These are phyloP conservation scores for Neurospora intermedia DNA, from an alignment of 495 filamentous ascomycete species.

Conservation along the genomic window DNA sequence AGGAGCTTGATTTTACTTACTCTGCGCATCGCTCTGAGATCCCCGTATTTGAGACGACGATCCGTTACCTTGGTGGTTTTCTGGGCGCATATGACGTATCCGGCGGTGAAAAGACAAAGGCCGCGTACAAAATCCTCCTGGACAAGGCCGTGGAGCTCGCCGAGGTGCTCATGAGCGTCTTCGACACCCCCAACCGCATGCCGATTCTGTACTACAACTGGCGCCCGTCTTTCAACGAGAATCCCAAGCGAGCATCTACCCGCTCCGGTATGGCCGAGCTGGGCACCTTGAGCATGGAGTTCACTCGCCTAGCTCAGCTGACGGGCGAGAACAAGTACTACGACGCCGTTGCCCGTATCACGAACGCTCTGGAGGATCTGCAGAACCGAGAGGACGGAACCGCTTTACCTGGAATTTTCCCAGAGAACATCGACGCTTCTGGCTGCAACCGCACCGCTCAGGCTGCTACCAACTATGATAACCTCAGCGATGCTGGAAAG, in stretches of 20 bases:
- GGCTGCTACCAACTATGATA: constrained; percentile 8
- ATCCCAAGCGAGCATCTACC: constrained; percentile 54
- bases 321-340: constrained; percentile 85
- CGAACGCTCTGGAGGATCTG: constrained; percentile 69
- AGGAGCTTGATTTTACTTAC: constrained; percentile 82
- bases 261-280: constrained; percentile 69
- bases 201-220: constrained; percentile 78
- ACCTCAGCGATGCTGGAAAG: constrained; percentile 8
- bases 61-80: constrained; percentile 77
- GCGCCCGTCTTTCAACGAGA: constrained; percentile 55
- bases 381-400: constrained; percentile 54
- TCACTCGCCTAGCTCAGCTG: constrained; percentile 85
- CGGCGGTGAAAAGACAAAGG: constrained; percentile 33
- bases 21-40: constrained; percentile 47
- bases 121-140: constrained; percentile 50
- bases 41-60: constrained; percentile 81
- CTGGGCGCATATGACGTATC: constrained; percentile 77
- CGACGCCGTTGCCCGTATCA: constrained; percentile 88
- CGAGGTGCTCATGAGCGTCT: constrained; percentile 80
- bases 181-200: constrained; percentile 97
- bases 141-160: constrained; percentile 83
- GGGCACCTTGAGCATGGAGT: constrained; percentile 86
- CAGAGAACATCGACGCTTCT: constrained; percentile 62
- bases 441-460: constrained; percentile 41
- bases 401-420: constrained; percentile 74